These are phyloP conservation scores for Magnolia changhungtana DNA, from an alignment of 164 flowering plant genomes.

Conservation along the genomic window DNA sequence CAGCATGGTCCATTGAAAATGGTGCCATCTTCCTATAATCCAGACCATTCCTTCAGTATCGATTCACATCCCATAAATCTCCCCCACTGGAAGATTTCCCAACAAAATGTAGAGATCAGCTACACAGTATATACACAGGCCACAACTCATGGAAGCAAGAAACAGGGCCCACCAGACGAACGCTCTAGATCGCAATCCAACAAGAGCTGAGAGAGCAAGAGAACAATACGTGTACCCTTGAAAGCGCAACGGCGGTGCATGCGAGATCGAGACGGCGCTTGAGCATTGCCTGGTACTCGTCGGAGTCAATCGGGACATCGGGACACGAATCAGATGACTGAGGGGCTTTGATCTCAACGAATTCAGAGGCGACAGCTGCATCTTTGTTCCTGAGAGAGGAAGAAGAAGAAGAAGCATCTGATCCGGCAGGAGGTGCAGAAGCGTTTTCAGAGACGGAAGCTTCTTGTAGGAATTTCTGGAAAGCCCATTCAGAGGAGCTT, in stretches of 20 bases:
- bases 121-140: too few species aligned
- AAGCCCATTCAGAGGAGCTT: slow-evolving; percentile 87
- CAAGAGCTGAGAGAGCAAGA: neutral
- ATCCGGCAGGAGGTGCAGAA: neutral
- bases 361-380: slow-evolving; percentile 10
- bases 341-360: slow-evolving; percentile 24
- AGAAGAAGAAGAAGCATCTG: slow-evolving; percentile 1
- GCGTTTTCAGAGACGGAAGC: slow-evolving; percentile 15
- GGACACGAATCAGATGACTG: slow-evolving; percentile 15
- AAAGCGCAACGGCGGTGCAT: slow-evolving; percentile 86
- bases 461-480: slow-evolving; percentile 67
- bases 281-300: slow-evolving; percentile 73
- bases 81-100: too few species aligned
- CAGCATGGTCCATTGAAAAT: too few species aligned
- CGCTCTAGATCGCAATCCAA: neutral
- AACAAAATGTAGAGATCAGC: too few species aligned
- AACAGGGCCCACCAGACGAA: neutral
- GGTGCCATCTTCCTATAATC: too few species aligned
- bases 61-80: too few species aligned
- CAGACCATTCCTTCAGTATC: too few species aligned
- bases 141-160: neutral
- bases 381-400: neutral
- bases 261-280: slow-evolving; percentile 74
- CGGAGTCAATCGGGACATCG: slow-evolving; percentile 50
- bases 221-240: slow-evolving; percentile 41